Conservation (phyloP, 202 grass and related monocot species). For the Elaeis oleifera region DNA sequence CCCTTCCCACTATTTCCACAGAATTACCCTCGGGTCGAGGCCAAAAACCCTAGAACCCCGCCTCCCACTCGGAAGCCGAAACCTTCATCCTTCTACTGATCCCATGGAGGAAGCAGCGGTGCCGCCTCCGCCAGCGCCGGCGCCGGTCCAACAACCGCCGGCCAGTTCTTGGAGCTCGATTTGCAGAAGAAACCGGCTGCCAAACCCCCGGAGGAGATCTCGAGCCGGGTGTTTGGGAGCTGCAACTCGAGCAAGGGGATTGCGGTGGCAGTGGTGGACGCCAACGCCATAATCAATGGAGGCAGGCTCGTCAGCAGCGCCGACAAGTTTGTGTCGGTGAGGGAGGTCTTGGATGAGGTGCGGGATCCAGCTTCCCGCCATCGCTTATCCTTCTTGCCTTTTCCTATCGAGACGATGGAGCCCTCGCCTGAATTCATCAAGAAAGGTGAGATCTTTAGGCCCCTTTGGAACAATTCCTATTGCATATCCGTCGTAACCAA, state of each 20-base stretch:
- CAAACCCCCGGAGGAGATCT: conserved; percentile 8
- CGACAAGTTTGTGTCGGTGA: conserved; percentile 59
- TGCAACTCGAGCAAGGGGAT: conserved; percentile 36
- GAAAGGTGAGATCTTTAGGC: conserved; percentile 35
- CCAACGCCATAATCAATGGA: conserved; percentile 76
- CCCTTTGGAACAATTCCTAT: no score
- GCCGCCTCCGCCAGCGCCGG: not conserved
- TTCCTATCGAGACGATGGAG: conserved; percentile 61
- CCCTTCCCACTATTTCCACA: no score
- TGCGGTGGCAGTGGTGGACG: conserved; percentile 71
- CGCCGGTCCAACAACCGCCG: conserved; percentile 14
- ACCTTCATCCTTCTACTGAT: no score
- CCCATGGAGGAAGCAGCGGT: no score
- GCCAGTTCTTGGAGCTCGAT: conserved; percentile 24
- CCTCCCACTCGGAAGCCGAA: no score
- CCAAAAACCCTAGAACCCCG: no score
- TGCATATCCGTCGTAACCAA: no score
- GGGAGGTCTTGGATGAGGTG: conserved; percentile 76
- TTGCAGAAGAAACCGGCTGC: conserved; percentile 24
- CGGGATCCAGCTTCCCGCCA: conserved; percentile 66
- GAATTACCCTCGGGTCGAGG: no score
- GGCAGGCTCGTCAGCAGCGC: conserved; percentile 41
- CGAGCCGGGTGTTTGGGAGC: conserved; percentile 43
- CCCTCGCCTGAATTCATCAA: conserved; percentile 73
- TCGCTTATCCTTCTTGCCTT: conserved; percentile 40